These are phyloP conservation scores for Aspergillus brunneoviolaceus DNA, from an alignment of 2,329 filamentous ascomycete species.

Conservation along the genomic window DNA sequence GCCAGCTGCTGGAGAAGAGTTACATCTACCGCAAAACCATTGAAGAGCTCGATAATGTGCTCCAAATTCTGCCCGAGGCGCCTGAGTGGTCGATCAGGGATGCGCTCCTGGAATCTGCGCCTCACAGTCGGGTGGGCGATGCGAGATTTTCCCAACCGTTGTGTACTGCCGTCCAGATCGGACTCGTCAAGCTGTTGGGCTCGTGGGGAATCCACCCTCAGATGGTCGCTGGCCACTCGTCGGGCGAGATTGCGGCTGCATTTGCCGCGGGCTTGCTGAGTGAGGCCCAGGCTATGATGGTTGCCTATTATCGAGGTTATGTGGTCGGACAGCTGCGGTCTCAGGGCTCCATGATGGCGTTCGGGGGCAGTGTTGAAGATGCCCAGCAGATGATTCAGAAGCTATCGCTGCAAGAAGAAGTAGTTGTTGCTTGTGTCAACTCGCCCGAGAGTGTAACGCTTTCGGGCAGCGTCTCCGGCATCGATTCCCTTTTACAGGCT, in stretches of 20 bases:
- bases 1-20: no score
- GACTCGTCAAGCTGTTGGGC: conserved; percentile 25
- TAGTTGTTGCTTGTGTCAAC: no score
- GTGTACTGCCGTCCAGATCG: conserved; percentile 28
- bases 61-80: no score
- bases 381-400: neutral
- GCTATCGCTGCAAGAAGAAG: neutral
- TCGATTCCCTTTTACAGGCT: no score
- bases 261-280: conserved; percentile 26
- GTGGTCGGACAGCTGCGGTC: conserved; percentile 10
- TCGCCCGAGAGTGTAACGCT: no score
- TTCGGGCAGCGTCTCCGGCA: no score
- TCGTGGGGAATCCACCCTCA: conserved; percentile 21
- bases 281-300: conserved; percentile 20
- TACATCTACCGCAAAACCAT: no score
- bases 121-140: neutral
- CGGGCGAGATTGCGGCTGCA: conserved; percentile 34
- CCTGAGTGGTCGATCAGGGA: no score
- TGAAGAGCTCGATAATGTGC: no score
- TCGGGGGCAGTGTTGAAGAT: neutral
- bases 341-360: conserved; percentile 23
- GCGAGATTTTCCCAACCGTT: conserved; percentile 19
- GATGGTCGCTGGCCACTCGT: conserved; percentile 31
- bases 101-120: no score
- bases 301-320: conserved; percentile 27